Conservation (phyloP, 2,329 filamentous ascomycete genomes). For the Fusarium dimerum region DNA sequence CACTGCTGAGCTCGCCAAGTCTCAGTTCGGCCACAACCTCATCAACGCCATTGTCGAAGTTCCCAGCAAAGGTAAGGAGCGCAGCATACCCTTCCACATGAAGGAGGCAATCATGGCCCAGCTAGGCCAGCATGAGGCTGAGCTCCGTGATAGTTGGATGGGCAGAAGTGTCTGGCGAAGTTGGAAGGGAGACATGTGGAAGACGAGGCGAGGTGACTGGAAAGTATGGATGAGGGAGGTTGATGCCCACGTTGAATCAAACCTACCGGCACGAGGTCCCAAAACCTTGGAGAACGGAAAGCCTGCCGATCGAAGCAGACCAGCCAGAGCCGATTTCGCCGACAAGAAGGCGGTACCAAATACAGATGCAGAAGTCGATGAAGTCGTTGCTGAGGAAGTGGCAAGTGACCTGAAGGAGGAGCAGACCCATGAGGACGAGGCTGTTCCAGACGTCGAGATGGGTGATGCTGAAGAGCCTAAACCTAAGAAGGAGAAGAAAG, state of each 20-base stretch:
- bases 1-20: slow-evolving; percentile 47
- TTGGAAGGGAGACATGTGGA: slow-evolving; percentile 62
- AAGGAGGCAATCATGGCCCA: slow-evolving; percentile 56
- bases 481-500: slow-evolving; percentile 1
- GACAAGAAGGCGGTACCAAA: too few species aligned
- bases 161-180: slow-evolving; percentile 58
- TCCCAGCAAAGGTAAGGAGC: slow-evolving; percentile 50
- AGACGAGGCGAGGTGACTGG: slow-evolving; percentile 54
- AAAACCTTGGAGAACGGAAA: slow-evolving; percentile 10
- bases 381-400: too few species aligned
- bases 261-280: slow-evolving; percentile 14
- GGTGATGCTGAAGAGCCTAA: not conserved
- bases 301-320: not conserved
- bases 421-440: too few species aligned
- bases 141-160: slow-evolving; percentile 54
- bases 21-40: slow-evolving; percentile 53
- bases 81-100: slow-evolving; percentile 56
- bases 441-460: too few species aligned
- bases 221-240: slow-evolving; percentile 57
- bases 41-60: slow-evolving; percentile 50
- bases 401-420: too few species aligned
- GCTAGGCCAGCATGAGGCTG: slow-evolving; percentile 49
- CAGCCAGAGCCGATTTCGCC: too few species aligned
- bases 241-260: slow-evolving; percentile 23
- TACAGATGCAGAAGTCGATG: too few species aligned